Percentiles rank a stretch among this genome's conserved stretches.
Conservation (phyloP, 441 rosid genomes). For the Populus trichocarpa region DNA sequence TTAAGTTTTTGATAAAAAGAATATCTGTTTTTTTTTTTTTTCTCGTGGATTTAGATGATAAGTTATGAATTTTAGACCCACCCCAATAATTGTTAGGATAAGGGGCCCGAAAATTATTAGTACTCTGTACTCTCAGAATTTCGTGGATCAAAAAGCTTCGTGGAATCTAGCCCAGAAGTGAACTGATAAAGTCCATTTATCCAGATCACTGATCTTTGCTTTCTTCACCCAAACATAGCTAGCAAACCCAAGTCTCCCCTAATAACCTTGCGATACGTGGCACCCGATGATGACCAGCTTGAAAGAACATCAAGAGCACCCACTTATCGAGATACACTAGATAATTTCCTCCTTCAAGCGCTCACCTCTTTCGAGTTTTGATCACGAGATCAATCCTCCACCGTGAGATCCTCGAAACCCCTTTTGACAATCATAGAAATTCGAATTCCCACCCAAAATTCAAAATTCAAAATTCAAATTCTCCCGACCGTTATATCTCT, state of each 20-base stretch:
- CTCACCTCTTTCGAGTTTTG: background rate
- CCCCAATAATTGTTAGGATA: background rate
- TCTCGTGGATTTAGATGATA: background rate
- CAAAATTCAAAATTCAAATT: slow-evolving; percentile 21
- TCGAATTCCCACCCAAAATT: slow-evolving; percentile 20
- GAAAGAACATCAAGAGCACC: background rate
- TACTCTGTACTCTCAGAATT: background rate
- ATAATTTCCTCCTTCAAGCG: too few relatives aligned
- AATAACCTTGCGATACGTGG: too few relatives aligned
- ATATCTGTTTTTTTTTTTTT: background rate
- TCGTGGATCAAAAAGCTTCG: background rate
- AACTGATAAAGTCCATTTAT: too few relatives aligned
- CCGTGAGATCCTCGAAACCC: background rate
- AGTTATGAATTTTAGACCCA: background rate
- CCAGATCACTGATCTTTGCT: background rate
- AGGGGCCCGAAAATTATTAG: too few relatives aligned
- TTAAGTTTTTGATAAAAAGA: background rate
- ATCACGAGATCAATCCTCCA: background rate
- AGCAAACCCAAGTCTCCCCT: too few relatives aligned
- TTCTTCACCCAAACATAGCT: background rate
- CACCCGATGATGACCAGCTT: too few relatives aligned
- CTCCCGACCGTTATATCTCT: slow-evolving; percentile 6
- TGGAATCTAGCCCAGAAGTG: background rate
- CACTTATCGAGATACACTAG: background rate
- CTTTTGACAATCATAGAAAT: background rate